Base-by-base conservation (phyloP, 805 yeast genomes). In the Metschnikowia anglica region DNA sequence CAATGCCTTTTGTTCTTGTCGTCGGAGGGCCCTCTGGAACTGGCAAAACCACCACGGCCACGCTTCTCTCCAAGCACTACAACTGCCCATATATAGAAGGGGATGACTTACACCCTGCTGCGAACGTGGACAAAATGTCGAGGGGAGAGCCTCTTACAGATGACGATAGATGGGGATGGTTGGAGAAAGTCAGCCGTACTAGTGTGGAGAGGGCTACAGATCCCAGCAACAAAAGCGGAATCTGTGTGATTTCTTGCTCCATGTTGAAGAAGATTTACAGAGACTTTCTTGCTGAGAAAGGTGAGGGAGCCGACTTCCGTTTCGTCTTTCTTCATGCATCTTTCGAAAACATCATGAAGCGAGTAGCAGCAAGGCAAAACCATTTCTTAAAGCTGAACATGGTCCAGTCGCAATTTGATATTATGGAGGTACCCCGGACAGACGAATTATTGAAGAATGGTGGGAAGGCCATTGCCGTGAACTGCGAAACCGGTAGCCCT, bases 11-110 rank as follows among this genome's bases (percentile, higher is more conserved):
- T 0, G 78, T 80, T 2, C 62, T 79, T 23, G 80, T 89, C 2
- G 80, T 91, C 7, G 97, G 95, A 10, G 99, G 99, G 0, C 96
- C 98, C 0, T 90, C 97, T 0, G 98, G 98, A 7, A 85, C 96
- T 2, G 99, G 99, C 1, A 93, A 93, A 61, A 74, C 95, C 17
- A 87, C 97, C 2, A 76, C 85, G 16, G 95, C 87, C 0, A 66
- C 66, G 11, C 55, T 62, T 9, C 56, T 90, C 16, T 62, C 83
- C 0, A 46, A 65, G 16, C 56, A 63, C 17, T 72, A 79, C 15
- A 46, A 62, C 2, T 72, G 83, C 37, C 72, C 80, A 2, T 89
- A 77, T 58, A 62, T 89, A 10, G 99, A 93, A 62, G 99, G 98
- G 4, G 99, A 93, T 61, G 63, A 70, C 2, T 72, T 83, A 20